Conservation (phyloP, 805 yeast species). For the Zygosaccharomyces kombuchaensis region DNA sequence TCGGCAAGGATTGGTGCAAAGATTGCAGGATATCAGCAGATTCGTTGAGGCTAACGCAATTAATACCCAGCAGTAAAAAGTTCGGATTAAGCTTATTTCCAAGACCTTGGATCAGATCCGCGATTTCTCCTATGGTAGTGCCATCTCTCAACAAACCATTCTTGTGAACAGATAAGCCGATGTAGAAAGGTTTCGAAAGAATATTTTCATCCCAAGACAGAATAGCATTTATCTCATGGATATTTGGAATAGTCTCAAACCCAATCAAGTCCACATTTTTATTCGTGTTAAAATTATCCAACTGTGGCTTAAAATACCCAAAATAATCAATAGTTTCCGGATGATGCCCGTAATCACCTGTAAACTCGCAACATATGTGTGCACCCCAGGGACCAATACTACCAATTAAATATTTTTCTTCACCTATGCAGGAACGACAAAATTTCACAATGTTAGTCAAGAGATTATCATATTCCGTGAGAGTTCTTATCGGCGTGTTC, state of each 20-base stretch:
- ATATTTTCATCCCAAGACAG: slow-evolving; percentile 37
- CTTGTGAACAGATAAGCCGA: slow-evolving; percentile 42
- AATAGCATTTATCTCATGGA: slow-evolving; percentile 51
- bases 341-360: slow-evolving; percentile 53
- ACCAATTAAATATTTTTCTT: slow-evolving; percentile 38
- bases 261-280: slow-evolving; percentile 53
- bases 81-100: slow-evolving; percentile 24
- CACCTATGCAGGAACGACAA: slow-evolving; percentile 25
- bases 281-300: slow-evolving; percentile 48
- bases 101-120: slow-evolving; percentile 18
- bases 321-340: slow-evolving; percentile 31
- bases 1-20: slow-evolving; percentile 20
- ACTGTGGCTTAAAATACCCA: slow-evolving; percentile 33
- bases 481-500: slow-evolving; percentile 23
- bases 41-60: slow-evolving; percentile 53
- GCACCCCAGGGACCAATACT: slow-evolving; percentile 81
- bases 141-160: slow-evolving; percentile 48
- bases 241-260: slow-evolving; percentile 72
- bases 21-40: slow-evolving; percentile 40
- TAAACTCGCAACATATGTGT: slow-evolving; percentile 61
- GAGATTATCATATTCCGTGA: slow-evolving; percentile 21
- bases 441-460: slow-evolving; percentile 23
- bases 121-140: slow-evolving; percentile 37
- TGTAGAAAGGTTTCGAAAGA: slow-evolving; percentile 42
- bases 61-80: slow-evolving; percentile 57